Evolutionary conservation across 768 basidiomycete genomes (phyloP), one percentile per base, ranked within the genome.

Genomic region (Mycena rosella): DNA sequence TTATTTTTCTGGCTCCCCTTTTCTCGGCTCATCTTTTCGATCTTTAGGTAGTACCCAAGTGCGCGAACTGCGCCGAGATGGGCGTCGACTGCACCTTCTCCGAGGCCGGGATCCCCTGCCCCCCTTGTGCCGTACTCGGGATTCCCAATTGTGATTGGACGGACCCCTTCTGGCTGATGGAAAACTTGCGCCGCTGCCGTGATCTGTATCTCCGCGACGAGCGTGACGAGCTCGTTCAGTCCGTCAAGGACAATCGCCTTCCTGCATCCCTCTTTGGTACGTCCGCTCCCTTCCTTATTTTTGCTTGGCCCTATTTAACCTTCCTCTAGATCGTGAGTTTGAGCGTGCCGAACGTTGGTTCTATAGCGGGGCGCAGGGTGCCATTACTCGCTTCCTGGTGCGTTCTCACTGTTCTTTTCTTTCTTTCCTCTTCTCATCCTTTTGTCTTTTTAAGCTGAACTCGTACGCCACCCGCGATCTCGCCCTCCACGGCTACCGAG

Each of bases 21-120:
- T n/a, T n/a, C n/a, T n/a, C n/a, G n/a, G n/a, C n/a, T n/a, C n/a
- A n/a, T n/a, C 10, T 40, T 14, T 34, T 30, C 20, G 32, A 11
- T 40, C 42, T n/a, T n/a, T 20, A 54, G 53, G 53, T 36, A 2
- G 11, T 38, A 4, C 22, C 53, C 3, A 52, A 52, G 20, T 52
- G 51, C 34, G 34, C 53, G 4, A 44, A 44, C 20, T 57, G 55
- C 42, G 42, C 55, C 2, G 55, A 57, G 27, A 18, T 44, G 26
- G 40, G 15, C 10, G 14, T 57, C 18, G 27, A 26, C 2, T 59
- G 58, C 22, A 20, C 20, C 1, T 59, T 48, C 30, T 10, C n/a
- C 45, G 58, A 59, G 32, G 58, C 58, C 2, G 58, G 44, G 7
- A 36, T 59, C 32, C 58, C 47, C 2, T 59, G 58, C 45, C 58